Conservation (phyloP, 2,329 filamentous ascomycete genomes). For the Rhynchosporium graminicola region DNA sequence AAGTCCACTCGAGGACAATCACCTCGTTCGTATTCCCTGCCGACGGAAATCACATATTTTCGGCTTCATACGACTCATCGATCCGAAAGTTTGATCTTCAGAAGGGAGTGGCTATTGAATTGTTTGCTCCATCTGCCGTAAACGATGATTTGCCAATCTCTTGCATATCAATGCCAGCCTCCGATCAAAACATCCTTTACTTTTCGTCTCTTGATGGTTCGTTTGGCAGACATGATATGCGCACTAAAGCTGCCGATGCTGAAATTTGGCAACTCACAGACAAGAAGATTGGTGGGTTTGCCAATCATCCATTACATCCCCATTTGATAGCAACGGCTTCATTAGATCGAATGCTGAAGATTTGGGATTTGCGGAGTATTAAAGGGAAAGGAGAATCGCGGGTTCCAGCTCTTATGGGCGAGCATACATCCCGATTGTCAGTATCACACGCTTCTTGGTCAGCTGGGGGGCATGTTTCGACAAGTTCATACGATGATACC, state of each 20-base stretch:
- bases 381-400: constrained; percentile 60
- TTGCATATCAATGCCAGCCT: constrained; percentile 74
- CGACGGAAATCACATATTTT: constrained; percentile 75
- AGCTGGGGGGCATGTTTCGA: constrained; percentile 79
- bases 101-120: constrained; percentile 75
- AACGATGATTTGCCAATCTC: constrained; percentile 78
- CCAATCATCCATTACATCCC: constrained; percentile 74
- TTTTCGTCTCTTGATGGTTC: constrained; percentile 85
- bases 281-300: constrained; percentile 96
- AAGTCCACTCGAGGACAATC: constrained; percentile 87
- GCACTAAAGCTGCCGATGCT: constrained; percentile 54
- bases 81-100: constrained; percentile 84
- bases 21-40: constrained; percentile 76
- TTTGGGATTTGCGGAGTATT: constrained; percentile 90
- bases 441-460: constrained; percentile 95
- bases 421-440: constrained; percentile 79
- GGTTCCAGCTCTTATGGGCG: constrained; percentile 70
- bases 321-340: constrained; percentile 88
- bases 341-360: constrained; percentile 81
- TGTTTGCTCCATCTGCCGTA: constrained; percentile 73
- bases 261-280: constrained; percentile 78
- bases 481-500: constrained; percentile 91
- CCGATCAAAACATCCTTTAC: constrained; percentile 72
- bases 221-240: constrained; percentile 79
- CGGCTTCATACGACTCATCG: constrained; percentile 89